Evolutionary conservation across 129 eudicot species (phyloP).

Genomic region (Artemisia annua): DNA sequence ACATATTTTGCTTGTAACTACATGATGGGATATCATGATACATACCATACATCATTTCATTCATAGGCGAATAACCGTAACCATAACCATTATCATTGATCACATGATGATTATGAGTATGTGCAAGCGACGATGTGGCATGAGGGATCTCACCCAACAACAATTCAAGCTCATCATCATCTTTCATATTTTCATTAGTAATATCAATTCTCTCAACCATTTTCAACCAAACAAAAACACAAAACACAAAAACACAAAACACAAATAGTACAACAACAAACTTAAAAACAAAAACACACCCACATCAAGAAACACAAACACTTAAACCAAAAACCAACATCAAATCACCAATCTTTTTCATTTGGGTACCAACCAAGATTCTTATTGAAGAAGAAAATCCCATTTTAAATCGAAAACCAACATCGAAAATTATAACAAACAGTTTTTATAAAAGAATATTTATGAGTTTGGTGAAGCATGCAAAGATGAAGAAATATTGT

Average conservation of each 20-base stretch:
- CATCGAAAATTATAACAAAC: constrained; percentile 11
- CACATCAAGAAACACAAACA: constrained; percentile 30
- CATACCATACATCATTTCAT: constrained; percentile 38
- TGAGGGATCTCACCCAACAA: constrained; percentile 86
- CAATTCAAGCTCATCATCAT: constrained; percentile 77
- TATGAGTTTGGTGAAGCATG: constrained; percentile 79
- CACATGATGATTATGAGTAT: constrained; percentile 31
- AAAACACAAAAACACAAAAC: constrained; percentile 20
- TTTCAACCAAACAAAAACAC: constrained; percentile 10
- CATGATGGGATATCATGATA: constrained; percentile 51
- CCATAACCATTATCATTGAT: constrained; percentile 10
- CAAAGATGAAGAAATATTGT: constrained; percentile 59
- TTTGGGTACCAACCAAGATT: constrained; percentile 46
- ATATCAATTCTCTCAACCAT: constrained; percentile 49
- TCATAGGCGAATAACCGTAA: constrained; percentile 30
- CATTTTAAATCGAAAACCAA: constrained; percentile 8
- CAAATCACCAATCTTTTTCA: constrained; percentile 42
- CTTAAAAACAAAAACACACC: constrained; percentile 23
- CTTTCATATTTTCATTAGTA: constrained; percentile 46
- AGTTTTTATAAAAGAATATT: constrained; percentile 32
- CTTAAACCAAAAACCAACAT: constrained; percentile 41
- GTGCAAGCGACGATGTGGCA: constrained; percentile 52
- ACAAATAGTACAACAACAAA: constrained; percentile 19
- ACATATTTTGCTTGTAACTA: constrained; percentile 42
- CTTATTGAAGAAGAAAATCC: constrained; percentile 1